Conservation (phyloP, 495 filamentous ascomycete species). For the Penicillium argentinense region DNA sequence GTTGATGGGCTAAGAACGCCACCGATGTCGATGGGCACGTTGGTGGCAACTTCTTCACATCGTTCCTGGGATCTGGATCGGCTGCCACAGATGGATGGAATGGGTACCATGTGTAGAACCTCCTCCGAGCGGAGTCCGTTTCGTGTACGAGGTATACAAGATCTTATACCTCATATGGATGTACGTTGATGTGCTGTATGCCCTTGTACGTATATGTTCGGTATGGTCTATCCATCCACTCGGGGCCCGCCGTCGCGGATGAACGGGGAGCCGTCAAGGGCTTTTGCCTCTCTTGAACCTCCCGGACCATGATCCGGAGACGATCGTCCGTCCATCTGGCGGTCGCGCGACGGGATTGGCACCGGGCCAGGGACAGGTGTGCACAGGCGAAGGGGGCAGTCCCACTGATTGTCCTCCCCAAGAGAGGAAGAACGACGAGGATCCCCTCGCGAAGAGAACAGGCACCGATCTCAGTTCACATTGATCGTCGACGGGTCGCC, state of each 20-base stretch:
- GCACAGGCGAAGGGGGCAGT: conserved; percentile 13
- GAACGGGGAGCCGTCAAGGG: no score
- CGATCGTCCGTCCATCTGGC: conserved; percentile 13
- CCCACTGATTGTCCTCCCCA: conserved; percentile 33
- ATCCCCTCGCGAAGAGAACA: conserved; percentile 21
- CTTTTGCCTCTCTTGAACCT: conserved; percentile 1
- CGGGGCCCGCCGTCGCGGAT: no score
- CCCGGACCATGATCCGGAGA: conserved; percentile 8
- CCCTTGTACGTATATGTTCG: neutral
- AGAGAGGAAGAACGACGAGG: conserved; percentile 20
- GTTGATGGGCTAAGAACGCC: conserved; percentile 24
- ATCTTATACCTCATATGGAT: neutral
- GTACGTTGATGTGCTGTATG: neutral
- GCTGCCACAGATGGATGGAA: neutral
- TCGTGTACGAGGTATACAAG: neutral
- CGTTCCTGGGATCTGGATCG: conserved; percentile 3
- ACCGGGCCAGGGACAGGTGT: conserved; percentile 1
- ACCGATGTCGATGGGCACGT: conserved; percentile 28
- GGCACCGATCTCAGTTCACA: conserved; percentile 8
- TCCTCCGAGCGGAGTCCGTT: neutral
- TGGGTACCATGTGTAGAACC: neutral
- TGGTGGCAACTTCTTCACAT: conserved; percentile 7
- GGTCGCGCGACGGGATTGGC: conserved; percentile 10
- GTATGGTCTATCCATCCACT: no score
- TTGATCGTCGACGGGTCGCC: conserved; percentile 11